phyloP scores from a whole-genome alignment of 2,329 filamentous ascomycete species.

The Aspergillus tanneri region DNA sequence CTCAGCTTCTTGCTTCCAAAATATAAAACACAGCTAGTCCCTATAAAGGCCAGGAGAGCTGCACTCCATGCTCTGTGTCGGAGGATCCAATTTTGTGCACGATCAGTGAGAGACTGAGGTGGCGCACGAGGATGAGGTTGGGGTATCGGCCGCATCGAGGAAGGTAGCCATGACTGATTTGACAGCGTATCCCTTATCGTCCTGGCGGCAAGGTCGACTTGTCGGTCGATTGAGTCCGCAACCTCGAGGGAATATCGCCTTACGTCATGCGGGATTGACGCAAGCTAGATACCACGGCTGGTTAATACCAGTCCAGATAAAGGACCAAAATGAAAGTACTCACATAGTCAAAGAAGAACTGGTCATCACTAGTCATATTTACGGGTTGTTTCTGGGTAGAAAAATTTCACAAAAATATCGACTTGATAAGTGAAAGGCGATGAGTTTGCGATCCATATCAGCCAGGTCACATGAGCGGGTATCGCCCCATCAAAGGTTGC shows the following conservation, averaged over 20 bases:
- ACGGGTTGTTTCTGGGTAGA: not conserved
- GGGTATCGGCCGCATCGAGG: conserved; percentile 60
- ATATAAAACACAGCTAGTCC: conserved; percentile 61
- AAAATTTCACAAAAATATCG: not conserved
- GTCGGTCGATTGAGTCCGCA: conserved; percentile 75
- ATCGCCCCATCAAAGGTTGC: conserved; percentile 6
- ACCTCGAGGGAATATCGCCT: conserved; percentile 68
- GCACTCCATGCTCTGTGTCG: conserved; percentile 72
- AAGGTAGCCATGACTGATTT: conserved; percentile 69
- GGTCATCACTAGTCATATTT: conserved; percentile 75
- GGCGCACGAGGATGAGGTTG: conserved; percentile 27
- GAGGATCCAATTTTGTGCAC: conserved; percentile 67
- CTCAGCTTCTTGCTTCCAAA: conserved; percentile 61
- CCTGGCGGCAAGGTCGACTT: conserved; percentile 73
- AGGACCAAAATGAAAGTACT: conserved; percentile 37
- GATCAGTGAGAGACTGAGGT: conserved; percentile 51
- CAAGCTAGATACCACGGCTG: conserved; percentile 44
- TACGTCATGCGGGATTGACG: conserved; percentile 64
- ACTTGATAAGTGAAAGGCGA: conserved; percentile 2
- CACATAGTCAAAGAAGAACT: conserved; percentile 75
- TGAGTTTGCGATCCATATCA: conserved; percentile 7
- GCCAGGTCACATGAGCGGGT: conserved; percentile 20
- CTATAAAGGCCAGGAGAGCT: conserved; percentile 67
- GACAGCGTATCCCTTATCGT: conserved; percentile 68
- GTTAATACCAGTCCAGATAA: conserved; percentile 12